These are phyloP conservation scores for Nicotiana benthamiana DNA, from an alignment of 257 asterid genomes.

Conservation along the genomic window DNA sequence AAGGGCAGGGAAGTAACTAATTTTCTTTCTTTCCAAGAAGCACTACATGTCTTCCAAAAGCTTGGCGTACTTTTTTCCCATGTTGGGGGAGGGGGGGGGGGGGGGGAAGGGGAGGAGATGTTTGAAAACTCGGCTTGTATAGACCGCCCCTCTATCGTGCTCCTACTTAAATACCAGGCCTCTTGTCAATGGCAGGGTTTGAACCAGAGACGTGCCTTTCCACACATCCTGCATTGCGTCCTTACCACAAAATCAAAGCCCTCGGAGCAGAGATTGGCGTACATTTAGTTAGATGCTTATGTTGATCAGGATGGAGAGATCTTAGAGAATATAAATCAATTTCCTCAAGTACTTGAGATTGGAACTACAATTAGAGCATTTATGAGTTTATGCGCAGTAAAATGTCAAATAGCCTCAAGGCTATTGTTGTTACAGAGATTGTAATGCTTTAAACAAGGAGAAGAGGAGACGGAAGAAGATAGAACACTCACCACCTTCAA, in stretches of 20 bases:
- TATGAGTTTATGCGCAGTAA: neutral
- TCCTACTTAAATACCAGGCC: neutral
- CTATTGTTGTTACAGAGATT: neutral
- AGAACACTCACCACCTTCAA: slow-evolving; percentile 19
- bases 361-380: neutral
- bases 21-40: neutral
- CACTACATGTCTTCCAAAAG: neutral
- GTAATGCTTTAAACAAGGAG: neutral
- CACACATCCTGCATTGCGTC: neutral
- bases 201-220: neutral
- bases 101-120: too few relatives aligned
- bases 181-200: neutral
- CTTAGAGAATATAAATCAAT: neutral
- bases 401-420: neutral
- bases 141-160: neutral
- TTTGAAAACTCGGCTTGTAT: neutral
- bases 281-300: neutral
- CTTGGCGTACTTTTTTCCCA: neutral
- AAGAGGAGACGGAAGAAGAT: neutral
- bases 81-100: too few relatives aligned
- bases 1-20: too few relatives aligned
- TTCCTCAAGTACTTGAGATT: neutral
- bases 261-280: neutral
- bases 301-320: neutral
- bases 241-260: too few relatives aligned